Percentiles rank a stretch among this genome's conserved stretches.
These are phyloP conservation scores for Zopfia rhizophila DNA, from an alignment of 2,329 filamentous ascomycete genomes.

Conservation along the genomic window DNA sequence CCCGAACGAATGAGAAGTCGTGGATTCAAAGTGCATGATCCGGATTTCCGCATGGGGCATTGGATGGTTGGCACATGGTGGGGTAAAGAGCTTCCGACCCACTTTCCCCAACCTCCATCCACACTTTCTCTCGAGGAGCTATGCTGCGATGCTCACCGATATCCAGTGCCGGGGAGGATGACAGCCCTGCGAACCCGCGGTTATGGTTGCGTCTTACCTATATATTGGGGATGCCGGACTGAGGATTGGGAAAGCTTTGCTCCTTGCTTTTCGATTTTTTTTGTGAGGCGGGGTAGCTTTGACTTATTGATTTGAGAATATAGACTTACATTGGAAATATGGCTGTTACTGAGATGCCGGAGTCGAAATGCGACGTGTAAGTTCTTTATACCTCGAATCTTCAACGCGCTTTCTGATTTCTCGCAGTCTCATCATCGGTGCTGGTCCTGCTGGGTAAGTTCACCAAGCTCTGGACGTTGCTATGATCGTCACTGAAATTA, in stretches of 20 bases:
- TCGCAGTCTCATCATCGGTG: conserved; percentile 50
- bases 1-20: conserved; percentile 19
- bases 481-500: background rate
- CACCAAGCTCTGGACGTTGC: background rate
- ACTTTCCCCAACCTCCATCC: background rate
- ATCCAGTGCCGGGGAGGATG: conserved; percentile 26
- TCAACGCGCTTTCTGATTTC: background rate
- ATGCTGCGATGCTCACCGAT: too few species aligned
- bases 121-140: too few species aligned
- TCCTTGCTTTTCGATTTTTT: too few species aligned
- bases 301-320: background rate
- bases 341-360: conserved; percentile 28
- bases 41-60: conserved; percentile 19
- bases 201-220: too few species aligned
- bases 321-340: conserved; percentile 19
- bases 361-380: conserved; percentile 51
- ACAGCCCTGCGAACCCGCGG: too few species aligned
- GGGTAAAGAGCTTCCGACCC: conserved; percentile 28
- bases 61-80: conserved; percentile 32
- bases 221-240: too few species aligned
- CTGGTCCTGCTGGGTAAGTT: conserved; percentile 50
- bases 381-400: conserved; percentile 7
- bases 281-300: conserved; percentile 10
- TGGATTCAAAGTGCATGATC: conserved; percentile 5
- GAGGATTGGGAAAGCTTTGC: too few species aligned